phyloP scores from a whole-genome alignment of 169 alveolate species.

The Perkinsus marinus region DNA sequence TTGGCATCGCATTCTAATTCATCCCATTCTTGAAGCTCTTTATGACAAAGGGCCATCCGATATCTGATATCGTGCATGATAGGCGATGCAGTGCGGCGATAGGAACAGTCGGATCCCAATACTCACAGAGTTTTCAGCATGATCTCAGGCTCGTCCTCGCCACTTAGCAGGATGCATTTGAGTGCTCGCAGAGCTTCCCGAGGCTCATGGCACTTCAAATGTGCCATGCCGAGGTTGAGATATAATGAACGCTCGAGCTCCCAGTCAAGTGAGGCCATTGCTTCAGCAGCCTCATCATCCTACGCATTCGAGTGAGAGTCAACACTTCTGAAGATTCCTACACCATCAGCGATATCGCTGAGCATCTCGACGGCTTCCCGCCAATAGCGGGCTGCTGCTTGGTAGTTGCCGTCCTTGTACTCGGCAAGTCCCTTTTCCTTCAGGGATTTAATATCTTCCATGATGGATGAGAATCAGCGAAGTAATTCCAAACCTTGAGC shows the following conservation, averaged over 20 bases:
- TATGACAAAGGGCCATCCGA: neutral
- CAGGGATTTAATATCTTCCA: neutral
- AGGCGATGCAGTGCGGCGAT: neutral
- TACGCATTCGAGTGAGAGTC: too few relatives aligned
- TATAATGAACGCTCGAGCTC: neutral
- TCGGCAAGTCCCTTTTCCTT: neutral
- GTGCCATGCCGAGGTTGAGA: neutral
- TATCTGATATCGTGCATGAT: neutral
- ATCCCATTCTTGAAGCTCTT: neutral
- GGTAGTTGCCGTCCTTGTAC: neutral
- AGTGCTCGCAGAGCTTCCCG: neutral
- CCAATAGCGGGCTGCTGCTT: neutral
- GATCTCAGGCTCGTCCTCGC: neutral
- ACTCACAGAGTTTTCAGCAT: neutral
- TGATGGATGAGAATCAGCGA: neutral
- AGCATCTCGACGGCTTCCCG: neutral
- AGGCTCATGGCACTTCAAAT: neutral
- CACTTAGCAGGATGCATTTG: neutral
- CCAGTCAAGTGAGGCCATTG: neutral
- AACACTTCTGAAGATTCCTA: neutral
- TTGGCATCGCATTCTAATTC: neutral
- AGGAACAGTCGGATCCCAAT: neutral
- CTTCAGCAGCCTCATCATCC: too few relatives aligned
- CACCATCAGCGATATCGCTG: neutral
- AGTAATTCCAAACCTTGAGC: too few relatives aligned